phyloP scores from a whole-genome alignment of 1,284 basidiomycete genomes.

The Ceratobasidium sp. region DNA sequence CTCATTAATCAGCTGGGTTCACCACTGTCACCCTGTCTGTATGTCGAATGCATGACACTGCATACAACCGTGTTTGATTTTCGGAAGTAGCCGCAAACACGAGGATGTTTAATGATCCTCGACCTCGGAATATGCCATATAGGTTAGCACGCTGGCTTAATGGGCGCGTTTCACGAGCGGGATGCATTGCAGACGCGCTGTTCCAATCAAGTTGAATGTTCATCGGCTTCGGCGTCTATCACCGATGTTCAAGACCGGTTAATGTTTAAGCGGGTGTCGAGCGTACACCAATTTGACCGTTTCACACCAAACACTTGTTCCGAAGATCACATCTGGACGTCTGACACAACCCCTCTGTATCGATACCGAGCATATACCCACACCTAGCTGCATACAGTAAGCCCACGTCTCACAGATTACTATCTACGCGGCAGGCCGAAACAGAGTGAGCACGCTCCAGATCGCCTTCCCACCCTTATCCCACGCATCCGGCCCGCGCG shows the following conservation, averaged over 20 bases:
- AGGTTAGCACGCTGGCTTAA: background rate
- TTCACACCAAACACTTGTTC: background rate
- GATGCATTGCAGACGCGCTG: conserved; percentile 1
- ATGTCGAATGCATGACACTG: too few relatives aligned
- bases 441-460: conserved; percentile 81
- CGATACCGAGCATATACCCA: background rate
- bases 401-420: background rate
- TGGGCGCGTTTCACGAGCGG: conserved; percentile 22
- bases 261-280: background rate
- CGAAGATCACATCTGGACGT: background rate
- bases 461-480: conserved; percentile 82
- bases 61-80: too few relatives aligned
- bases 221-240: conserved; percentile 21
- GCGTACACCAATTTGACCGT: background rate
- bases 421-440: conserved; percentile 55
- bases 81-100: too few relatives aligned
- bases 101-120: too few relatives aligned
- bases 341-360: background rate
- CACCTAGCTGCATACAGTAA: background rate
- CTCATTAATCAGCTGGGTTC: background rate
- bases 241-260: background rate
- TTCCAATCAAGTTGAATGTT: conserved; percentile 37
- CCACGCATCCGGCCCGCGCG: conserved; percentile 84
- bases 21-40: too few relatives aligned
- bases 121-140: too few relatives aligned